Percentiles rank a stretch among this genome's conserved stretches.
These are phyloP conservation scores for Rhizophagus clarus DNA, from an alignment of 192 early-diverging fungal genomes.

Conservation along the genomic window DNA sequence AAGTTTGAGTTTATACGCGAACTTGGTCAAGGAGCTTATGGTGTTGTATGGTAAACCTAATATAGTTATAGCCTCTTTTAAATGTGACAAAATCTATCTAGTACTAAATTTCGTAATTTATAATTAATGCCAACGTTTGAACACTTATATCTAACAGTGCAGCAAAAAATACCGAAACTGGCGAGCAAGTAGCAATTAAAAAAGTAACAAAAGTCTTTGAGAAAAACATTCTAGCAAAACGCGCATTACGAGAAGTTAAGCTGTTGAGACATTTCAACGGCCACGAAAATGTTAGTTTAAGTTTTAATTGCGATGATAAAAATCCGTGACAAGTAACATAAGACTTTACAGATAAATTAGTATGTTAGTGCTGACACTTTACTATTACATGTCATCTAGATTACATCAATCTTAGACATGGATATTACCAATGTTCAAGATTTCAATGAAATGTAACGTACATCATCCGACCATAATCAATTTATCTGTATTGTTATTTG, in stretches of 20 bases:
- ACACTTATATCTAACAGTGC: slow-evolving; percentile 53
- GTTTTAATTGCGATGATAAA: not conserved
- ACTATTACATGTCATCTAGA: slow-evolving; percentile 48
- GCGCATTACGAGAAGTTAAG: slow-evolving; percentile 93
- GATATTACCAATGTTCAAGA: slow-evolving; percentile 83
- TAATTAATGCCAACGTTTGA: not conserved
- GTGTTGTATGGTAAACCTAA: slow-evolving; percentile 72
- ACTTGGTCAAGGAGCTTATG: slow-evolving; percentile 89
- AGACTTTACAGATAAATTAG: not conserved
- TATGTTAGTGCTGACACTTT: slow-evolving; percentile 8
- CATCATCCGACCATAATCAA: slow-evolving; percentile 1
- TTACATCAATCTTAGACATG: slow-evolving; percentile 85
- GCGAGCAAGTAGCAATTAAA: slow-evolving; percentile 91
- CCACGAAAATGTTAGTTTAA: slow-evolving; percentile 77
- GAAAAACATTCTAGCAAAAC: slow-evolving; percentile 88
- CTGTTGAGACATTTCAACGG: slow-evolving; percentile 93
- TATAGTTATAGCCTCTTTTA: not conserved
- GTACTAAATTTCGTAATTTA: not conserved
- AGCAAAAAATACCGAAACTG: slow-evolving; percentile 80
- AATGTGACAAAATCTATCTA: not conserved
- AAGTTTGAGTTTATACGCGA: slow-evolving; percentile 77
- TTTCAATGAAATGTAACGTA: slow-evolving; percentile 86
- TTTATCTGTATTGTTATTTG: not conserved
- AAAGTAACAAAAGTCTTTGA: slow-evolving; percentile 75
- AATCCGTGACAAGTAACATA: not conserved